Conservation (phyloP, 1,284 basidiomycete species). For the Rhodotorula mucilaginosa region DNA sequence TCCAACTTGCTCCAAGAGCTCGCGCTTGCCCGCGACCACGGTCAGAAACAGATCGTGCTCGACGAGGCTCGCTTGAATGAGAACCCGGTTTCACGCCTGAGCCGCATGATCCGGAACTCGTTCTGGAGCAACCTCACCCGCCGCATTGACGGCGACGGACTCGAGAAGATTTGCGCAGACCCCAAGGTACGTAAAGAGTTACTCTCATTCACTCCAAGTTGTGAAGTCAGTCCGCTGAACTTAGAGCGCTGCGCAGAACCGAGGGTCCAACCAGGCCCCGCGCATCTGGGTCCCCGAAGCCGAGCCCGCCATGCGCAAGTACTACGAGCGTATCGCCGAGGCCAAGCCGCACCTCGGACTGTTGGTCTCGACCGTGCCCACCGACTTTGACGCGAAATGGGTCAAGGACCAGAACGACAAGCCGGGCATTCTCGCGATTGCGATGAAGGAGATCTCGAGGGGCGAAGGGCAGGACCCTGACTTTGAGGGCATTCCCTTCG, state of each 20-base stretch:
- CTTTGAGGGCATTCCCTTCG: conserved; percentile 89
- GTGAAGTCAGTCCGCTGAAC: background rate
- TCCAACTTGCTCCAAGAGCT: conserved; percentile 98
- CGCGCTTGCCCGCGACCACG: conserved; percentile 92
- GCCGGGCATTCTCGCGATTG: conserved; percentile 89
- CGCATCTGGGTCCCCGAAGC: conserved; percentile 91
- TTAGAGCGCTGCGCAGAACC: conserved; percentile 53
- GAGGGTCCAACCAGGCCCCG: conserved; percentile 66
- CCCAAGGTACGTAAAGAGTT: conserved; percentile 70
- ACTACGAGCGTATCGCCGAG: conserved; percentile 63
- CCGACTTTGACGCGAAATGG: conserved; percentile 76
- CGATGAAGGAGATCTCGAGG: conserved; percentile 82
- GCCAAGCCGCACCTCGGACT: conserved; percentile 70
- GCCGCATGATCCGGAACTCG: conserved; percentile 95
- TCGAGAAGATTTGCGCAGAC: conserved; percentile 94
- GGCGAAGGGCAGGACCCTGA: conserved; percentile 65
- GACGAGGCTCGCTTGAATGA: conserved; percentile 93
- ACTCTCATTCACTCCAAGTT: background rate
- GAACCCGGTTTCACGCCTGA: conserved; percentile 94
- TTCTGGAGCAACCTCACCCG: conserved; percentile 98
- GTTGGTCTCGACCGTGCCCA: conserved; percentile 83
- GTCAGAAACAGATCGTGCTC: conserved; percentile 92
- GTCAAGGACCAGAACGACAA: conserved; percentile 90
- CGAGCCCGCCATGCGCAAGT: conserved; percentile 89
- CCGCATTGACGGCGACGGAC: conserved; percentile 91